A percentile compares a stretch with the other conserved stretches of the same genome.
Evolutionary conservation across 2,329 filamentous ascomycete genomes (phyloP).

Genomic region (Pseudocercospora eumusae): DNA sequence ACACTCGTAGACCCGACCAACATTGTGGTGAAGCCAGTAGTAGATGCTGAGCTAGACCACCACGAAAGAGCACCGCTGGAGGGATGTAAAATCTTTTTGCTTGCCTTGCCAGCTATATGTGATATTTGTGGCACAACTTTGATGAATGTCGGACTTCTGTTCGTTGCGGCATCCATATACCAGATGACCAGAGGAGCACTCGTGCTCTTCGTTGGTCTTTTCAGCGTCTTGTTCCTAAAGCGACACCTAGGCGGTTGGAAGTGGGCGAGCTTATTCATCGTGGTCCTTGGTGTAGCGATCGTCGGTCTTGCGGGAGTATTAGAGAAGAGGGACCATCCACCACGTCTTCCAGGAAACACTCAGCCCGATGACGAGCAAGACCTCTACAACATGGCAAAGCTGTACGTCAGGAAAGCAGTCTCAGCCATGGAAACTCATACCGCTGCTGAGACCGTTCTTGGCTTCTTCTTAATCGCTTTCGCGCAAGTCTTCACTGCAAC

Average conservation of each 20-base stretch:
- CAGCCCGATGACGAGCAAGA: conserved; percentile 33
- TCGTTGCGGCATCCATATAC: conserved; percentile 94
- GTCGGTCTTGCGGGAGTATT: conserved; percentile 88
- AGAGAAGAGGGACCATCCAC: conserved; percentile 62
- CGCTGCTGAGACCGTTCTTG: conserved; percentile 71
- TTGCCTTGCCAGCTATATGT: conserved; percentile 85
- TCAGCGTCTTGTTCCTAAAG: conserved; percentile 87
- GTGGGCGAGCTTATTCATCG: conserved; percentile 84
- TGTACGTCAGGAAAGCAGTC: conserved; percentile 40
- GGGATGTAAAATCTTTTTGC: conserved; percentile 70
- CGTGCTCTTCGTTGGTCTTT: conserved; percentile 91
- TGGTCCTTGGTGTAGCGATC: conserved; percentile 82
- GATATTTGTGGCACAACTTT: conserved; percentile 94
- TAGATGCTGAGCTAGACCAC: conserved; percentile 50
- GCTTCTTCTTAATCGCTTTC: conserved; percentile 85
- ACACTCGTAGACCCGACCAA: conserved; percentile 44
- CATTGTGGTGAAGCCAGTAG: conserved; percentile 54
- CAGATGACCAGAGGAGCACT: conserved; percentile 97
- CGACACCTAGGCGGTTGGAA: conserved; percentile 82
- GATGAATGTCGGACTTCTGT: conserved; percentile 93
- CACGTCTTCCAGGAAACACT: conserved; percentile 35
- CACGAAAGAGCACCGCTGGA: conserved; percentile 58
- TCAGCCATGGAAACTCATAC: conserved; percentile 49
- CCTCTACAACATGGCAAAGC: conserved; percentile 22
- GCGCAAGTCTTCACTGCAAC: conserved; percentile 96